Percentiles rank a stretch among this genome's conserved stretches.
These are phyloP conservation scores for Fomitopsis pinicola DNA, from an alignment of 1,284 basidiomycete species.

Conservation along the genomic window DNA sequence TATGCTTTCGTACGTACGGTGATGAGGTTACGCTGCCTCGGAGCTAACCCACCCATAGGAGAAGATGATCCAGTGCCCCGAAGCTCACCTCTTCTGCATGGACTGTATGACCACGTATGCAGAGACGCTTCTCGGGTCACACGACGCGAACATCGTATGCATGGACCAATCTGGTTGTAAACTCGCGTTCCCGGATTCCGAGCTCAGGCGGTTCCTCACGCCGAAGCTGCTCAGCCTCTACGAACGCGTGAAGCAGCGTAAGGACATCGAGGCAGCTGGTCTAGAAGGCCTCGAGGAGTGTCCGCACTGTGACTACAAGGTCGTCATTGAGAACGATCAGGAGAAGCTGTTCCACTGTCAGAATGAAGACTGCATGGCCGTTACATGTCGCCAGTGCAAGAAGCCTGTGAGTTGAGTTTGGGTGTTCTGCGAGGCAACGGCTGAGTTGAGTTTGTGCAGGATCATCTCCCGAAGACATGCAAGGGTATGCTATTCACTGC, in stretches of 20 bases:
- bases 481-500: conserved; percentile 43
- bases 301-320: conserved; percentile 82
- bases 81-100: conserved; percentile 56
- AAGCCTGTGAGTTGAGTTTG: conserved; percentile 46
- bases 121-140: conserved; percentile 30
- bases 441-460: conserved; percentile 33
- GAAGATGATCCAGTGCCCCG: conserved; percentile 81
- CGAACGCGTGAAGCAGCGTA: conserved; percentile 71
- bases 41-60: conserved; percentile 39
- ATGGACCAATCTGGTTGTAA: conserved; percentile 79
- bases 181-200: conserved; percentile 60
- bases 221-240: conserved; percentile 65
- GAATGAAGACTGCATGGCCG: conserved; percentile 64
- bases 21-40: background rate
- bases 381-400: conserved; percentile 78
- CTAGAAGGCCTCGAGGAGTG: conserved; percentile 79
- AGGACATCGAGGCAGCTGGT: conserved; percentile 72
- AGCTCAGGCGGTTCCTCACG: conserved; percentile 60
- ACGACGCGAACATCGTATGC: conserved; percentile 56
- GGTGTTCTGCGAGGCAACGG: background rate
- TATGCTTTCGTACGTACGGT: conserved; percentile 62
- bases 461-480: conserved; percentile 86
- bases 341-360: conserved; percentile 81
- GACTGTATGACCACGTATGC: conserved; percentile 39
- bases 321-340: conserved; percentile 71